These are phyloP conservation scores for Lactuca saligna DNA, from an alignment of 129 eudicot genomes.

Conservation along the genomic window DNA sequence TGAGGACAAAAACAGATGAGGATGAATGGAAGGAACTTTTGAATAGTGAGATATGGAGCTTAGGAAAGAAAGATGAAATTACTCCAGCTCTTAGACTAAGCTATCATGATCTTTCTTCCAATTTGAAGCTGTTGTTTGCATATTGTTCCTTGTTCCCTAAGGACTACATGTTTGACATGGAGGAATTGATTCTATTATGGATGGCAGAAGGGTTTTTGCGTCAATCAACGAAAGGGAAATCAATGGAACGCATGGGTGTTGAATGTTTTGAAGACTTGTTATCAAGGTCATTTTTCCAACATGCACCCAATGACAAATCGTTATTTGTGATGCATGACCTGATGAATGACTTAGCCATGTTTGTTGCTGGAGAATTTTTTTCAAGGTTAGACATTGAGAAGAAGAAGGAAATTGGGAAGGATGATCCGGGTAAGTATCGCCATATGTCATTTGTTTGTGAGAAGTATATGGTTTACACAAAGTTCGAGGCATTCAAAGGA, in stretches of 20 bases:
- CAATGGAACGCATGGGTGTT: constrained; percentile 26
- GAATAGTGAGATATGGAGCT: constrained; percentile 11
- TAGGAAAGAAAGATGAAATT: constrained; percentile 2
- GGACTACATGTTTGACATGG: constrained; percentile 29
- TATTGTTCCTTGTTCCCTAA: constrained; percentile 41
- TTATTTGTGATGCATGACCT: constrained; percentile 40
- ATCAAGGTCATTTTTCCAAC: constrained; percentile 37
- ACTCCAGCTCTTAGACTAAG: constrained; percentile 36
- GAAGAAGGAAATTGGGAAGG: neutral
- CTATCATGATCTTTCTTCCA: constrained; percentile 35
- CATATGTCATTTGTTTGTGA: constrained; percentile 18
- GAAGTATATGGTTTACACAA: neutral
- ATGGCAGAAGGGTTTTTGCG: constrained; percentile 40
- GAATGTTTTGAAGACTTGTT: constrained; percentile 29
- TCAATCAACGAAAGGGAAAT: neutral
- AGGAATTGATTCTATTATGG: constrained; percentile 31
- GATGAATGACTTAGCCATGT: constrained; percentile 33
- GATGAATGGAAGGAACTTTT: neutral
- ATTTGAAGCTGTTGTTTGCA: constrained; percentile 30
- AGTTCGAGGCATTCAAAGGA: neutral
- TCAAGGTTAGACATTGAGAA: constrained; percentile 27
- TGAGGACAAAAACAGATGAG: constrained; percentile 1
- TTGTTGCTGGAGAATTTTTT: constrained; percentile 31
- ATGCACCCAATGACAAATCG: constrained; percentile 4
- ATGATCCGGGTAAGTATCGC: neutral